Conservation (phyloP, 2,329 filamentous ascomycete species). For the Aspergillus intermedius region DNA sequence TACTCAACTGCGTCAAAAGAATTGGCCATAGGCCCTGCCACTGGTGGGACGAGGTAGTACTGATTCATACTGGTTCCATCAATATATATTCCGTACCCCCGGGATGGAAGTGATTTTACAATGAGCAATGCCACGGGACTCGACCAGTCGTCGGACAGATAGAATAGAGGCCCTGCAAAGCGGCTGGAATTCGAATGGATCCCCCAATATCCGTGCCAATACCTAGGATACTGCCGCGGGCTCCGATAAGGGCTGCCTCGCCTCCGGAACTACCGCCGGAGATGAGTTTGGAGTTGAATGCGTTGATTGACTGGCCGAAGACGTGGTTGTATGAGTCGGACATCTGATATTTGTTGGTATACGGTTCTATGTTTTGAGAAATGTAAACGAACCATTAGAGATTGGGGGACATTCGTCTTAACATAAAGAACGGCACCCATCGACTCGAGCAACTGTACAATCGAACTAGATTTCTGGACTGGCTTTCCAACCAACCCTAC, state of each 20-base stretch:
- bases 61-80: constrained; percentile 39
- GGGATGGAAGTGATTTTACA: constrained; percentile 5
- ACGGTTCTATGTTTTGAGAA: no score
- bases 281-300: constrained; percentile 42
- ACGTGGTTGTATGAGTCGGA: constrained; percentile 48
- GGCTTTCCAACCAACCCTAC: constrained; percentile 26
- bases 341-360: constrained; percentile 13
- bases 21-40: constrained; percentile 21
- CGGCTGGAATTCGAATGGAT: constrained; percentile 46
- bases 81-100: neutral
- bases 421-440: constrained; percentile 47
- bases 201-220: constrained; percentile 53
- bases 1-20: constrained; percentile 19
- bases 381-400: constrained; percentile 31
- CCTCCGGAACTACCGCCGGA: constrained; percentile 49
- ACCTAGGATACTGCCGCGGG: constrained; percentile 44
- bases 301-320: constrained; percentile 45
- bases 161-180: constrained; percentile 46
- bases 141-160: constrained; percentile 26
- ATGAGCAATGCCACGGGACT: constrained; percentile 22
- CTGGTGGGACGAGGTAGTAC: constrained; percentile 22
- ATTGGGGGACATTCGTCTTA: constrained; percentile 50
- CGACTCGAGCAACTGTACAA: constrained; percentile 21
- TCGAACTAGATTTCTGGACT: constrained; percentile 16
- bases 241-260: constrained; percentile 46